These are phyloP conservation scores for Dissoconium aciculare DNA, from an alignment of 2,329 filamentous ascomycete species.

Conservation along the genomic window DNA sequence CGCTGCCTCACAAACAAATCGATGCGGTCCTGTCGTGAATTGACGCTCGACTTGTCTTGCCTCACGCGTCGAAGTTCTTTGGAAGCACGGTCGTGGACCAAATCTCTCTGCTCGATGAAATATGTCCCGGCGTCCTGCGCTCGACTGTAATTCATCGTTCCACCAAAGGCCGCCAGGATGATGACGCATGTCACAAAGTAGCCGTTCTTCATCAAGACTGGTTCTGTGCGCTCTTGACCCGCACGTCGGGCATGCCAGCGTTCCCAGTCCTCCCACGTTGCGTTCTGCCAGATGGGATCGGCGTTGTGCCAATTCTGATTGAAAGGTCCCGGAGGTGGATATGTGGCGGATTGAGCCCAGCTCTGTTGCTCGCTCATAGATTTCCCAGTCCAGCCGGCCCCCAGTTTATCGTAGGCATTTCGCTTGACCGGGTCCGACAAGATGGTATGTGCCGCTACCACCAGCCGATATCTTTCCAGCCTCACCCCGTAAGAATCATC, in stretches of 20 bases:
- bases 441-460: conserved; percentile 77
- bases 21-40: conserved; percentile 42
- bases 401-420: conserved; percentile 65
- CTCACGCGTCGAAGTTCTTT: conserved; percentile 44
- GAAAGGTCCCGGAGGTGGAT: conserved; percentile 20
- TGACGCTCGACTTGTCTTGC: conserved; percentile 35
- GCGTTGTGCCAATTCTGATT: conserved; percentile 24
- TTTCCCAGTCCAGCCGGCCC: conserved; percentile 58
- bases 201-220: conserved; percentile 60
- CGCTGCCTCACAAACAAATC: conserved; percentile 62
- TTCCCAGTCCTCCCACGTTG: conserved; percentile 97
- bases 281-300: conserved; percentile 51
- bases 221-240: conserved; percentile 33
- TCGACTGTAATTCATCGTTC: conserved; percentile 56
- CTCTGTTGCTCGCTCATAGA: conserved; percentile 20
- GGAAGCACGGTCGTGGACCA: conserved; percentile 51
- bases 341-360: conserved; percentile 9
- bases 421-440: conserved; percentile 69
- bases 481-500: conserved; percentile 45
- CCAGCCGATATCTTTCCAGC: conserved; percentile 77
- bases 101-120: conserved; percentile 51
- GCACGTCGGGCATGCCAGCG: conserved; percentile 46
- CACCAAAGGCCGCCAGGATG: conserved; percentile 52
- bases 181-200: conserved; percentile 62
- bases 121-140: conserved; percentile 47